Evolutionary conservation across 2,329 filamentous ascomycete genomes (phyloP), one percentile per base, ranked within the genome.

Genomic region (Chrysoporthe cubensis): DNA sequence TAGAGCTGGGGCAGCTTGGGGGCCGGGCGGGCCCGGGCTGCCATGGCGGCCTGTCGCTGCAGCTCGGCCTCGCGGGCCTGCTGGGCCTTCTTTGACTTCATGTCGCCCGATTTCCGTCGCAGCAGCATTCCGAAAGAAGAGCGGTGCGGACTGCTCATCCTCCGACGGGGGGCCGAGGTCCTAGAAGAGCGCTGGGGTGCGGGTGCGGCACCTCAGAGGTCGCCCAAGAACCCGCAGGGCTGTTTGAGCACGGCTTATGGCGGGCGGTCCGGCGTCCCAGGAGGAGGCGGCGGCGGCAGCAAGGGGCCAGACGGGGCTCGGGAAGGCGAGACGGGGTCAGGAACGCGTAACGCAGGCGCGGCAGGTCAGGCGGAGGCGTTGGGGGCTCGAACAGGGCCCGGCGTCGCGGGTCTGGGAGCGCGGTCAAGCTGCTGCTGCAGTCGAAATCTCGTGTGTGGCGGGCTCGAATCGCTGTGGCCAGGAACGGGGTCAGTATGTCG

Each of bases 101-200:
- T 77, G 71, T 92, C 89, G 69, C 85, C 86, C 67, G 89, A 91
- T 76, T 91, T 91, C 73, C 90, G 87, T 78, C 88, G 85, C 71
- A 91, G 84, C 75, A 92, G 85, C 79, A 86, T 85, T 74, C 83
- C 83, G 79, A 86, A 80, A 74, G 81, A 85, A 72, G 83, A 77
- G 69, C 79, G 79, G 72, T 78, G 76, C 65, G 77, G 75, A 62
- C 75, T 73, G 74, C 78, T 80, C 76, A 80, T 81, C 64, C 59
- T 59, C 34, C 44, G 59, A 60, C n/a, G 44, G 48, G 54, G 58
- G 7, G 50, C 26, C 26, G 26, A 54, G 60, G 62, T 46, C 21
- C 48, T 37, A 74, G 67, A 76, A 64, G 62, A 34, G 44, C 14
- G 3, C 16, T 34, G 48, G 21, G 50, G n/a, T 54, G 50, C 18